These are phyloP conservation scores for Epichloe brachyelytri DNA, from an alignment of 2,329 filamentous ascomycete species.

Conservation along the genomic window DNA sequence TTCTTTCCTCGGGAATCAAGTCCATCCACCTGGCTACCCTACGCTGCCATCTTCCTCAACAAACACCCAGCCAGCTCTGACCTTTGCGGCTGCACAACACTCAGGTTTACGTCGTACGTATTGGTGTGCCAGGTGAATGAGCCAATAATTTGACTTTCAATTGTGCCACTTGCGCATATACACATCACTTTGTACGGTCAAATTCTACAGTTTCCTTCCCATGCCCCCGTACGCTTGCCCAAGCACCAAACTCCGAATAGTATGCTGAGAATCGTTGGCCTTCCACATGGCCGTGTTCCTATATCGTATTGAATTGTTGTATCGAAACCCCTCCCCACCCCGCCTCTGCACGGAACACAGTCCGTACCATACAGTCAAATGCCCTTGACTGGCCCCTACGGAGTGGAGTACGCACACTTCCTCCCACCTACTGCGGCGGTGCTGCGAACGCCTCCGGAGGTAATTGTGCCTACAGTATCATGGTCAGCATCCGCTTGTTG, in stretches of 20 bases:
- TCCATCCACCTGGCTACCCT: neutral
- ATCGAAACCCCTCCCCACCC: too few relatives aligned
- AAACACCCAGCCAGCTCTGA: too few relatives aligned
- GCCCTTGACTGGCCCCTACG: neutral
- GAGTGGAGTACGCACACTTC: neutral
- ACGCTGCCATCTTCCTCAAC: too few relatives aligned
- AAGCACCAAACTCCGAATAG: slow-evolving; percentile 3
- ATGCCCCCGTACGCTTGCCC: neutral
- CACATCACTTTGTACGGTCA: neutral
- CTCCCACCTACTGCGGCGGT: slow-evolving; percentile 2
- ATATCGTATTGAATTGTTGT: too few relatives aligned
- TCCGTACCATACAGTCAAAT: too few relatives aligned
- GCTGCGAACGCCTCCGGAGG: slow-evolving; percentile 16
- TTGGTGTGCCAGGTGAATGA: too few relatives aligned
- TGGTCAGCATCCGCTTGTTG: neutral
- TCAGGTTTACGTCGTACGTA: too few relatives aligned
- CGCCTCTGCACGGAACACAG: too few relatives aligned
- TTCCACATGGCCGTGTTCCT: neutral
- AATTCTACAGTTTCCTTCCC: neutral
- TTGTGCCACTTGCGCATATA: neutral
- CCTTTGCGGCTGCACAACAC: too few relatives aligned
- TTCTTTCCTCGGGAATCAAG: neutral
- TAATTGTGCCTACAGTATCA: slow-evolving; percentile 10
- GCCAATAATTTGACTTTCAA: neutral
- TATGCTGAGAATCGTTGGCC: neutral